Evolutionary conservation across 768 basidiomycete genomes (phyloP), one percentile per base, ranked within the genome.

Genomic region (Tulasnella sp.): DNA sequence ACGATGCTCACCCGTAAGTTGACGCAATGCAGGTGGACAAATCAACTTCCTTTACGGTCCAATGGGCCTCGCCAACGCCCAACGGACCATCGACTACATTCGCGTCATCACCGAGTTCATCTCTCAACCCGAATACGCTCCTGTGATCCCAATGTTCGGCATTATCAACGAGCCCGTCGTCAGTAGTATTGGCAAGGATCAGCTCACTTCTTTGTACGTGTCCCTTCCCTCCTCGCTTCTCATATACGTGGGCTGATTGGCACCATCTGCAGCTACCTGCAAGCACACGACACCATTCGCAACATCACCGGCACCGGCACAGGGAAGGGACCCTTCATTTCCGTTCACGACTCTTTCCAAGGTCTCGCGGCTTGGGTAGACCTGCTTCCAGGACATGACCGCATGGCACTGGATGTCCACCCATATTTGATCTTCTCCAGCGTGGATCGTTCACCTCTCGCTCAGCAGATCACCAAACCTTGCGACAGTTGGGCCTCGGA

Each of bases 11-110:
- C 13, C 29, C 44, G 5, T n/a, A 51, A 10, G 0, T 26, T 67
- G 2, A 23, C 11, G 26, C 16, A 7, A 29, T 26, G 29, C 5
- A 67, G 61, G 92, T 29, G 97, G 96, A 35, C 85, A 86, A 7
- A 86, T 95, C 81, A 94, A 94, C 82, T 88, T 95, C 48, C 85
- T 96, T 18, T 90, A 90, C 79, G 95, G 95, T 51, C 91, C 93
- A 26, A 99, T 98, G 98, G 98, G 98, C 77, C 87, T 93, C 61
- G 94, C 95, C 77, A 99, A 99, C 80, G 96, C 94, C 26, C 93
- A 98, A 83, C 91, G 97, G 16, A 88, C 92, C 20, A 87, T 99
- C 77, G 92, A 96, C 84, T 91, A 94, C 81, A 93, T 99, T 81
- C 91, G 96, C 35, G 90, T 94, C 78, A 82, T 96, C 74, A 91